These are phyloP conservation scores for Saccharomycopsis phalli DNA, from an alignment of 1,139 yeast species.

Conservation along the genomic window DNA sequence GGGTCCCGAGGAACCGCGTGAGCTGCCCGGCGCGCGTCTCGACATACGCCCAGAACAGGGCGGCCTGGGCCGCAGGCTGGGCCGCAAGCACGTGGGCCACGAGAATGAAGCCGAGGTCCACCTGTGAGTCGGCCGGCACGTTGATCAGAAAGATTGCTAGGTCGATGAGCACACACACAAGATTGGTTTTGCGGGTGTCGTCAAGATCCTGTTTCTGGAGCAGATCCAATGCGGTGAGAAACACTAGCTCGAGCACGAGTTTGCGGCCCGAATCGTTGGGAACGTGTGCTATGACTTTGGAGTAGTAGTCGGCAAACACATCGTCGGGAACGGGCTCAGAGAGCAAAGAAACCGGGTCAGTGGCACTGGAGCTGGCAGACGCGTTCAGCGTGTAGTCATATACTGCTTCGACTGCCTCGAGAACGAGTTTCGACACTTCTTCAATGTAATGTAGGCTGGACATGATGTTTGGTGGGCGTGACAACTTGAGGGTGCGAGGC, in stretches of 20 bases:
- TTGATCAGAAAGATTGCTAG: constrained; percentile 12
- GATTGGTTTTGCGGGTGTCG: not conserved
- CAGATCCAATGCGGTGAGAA: constrained; percentile 1
- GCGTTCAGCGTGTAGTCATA: too few species aligned
- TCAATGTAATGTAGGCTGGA: too few species aligned
- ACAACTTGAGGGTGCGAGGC: too few species aligned
- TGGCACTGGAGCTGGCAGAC: too few species aligned
- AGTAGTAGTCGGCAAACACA: constrained; percentile 4
- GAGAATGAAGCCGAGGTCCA: constrained; percentile 15
- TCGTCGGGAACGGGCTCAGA: too few species aligned
- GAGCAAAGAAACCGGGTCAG: too few species aligned
- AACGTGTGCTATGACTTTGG: not conserved
- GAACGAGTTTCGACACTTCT: too few species aligned
- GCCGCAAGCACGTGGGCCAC: constrained; percentile 4
- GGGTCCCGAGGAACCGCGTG: constrained; percentile 1
- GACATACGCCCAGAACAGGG: constrained; percentile 15
- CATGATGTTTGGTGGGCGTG: too few species aligned
- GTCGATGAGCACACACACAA: constrained; percentile 11
- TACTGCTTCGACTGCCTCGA: too few species aligned
- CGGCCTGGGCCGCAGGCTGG: constrained; percentile 3
- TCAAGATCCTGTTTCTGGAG: not conserved
- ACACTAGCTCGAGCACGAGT: constrained; percentile 9
- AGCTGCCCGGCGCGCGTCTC: constrained; percentile 11
- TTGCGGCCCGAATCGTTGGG: constrained; percentile 9
- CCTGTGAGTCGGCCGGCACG: constrained; percentile 11